phyloP scores from a whole-genome alignment of 1,284 basidiomycete genomes.

The Pseudozyma sp. region DNA sequence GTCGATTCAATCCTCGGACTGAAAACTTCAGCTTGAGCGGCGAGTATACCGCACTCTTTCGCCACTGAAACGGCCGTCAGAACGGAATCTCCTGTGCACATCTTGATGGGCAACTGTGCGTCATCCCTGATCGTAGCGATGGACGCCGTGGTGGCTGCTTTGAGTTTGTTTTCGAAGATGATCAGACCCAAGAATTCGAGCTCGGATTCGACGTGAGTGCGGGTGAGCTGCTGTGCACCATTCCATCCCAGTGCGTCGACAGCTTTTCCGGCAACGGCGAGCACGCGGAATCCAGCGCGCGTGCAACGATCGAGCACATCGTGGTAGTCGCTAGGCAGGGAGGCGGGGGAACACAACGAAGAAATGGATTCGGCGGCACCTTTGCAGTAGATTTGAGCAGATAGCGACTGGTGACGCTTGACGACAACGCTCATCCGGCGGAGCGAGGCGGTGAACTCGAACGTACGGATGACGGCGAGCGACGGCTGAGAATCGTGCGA shows the following conservation, averaged over 20 bases:
- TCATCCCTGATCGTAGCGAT: constrained; percentile 41
- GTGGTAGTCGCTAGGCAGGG: constrained; percentile 38
- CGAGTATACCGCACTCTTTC: constrained; percentile 41
- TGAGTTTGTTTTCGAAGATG: constrained; percentile 52
- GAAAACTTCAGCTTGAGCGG: constrained; percentile 24
- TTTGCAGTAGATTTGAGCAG: constrained; percentile 32
- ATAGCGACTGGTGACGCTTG: constrained; percentile 9
- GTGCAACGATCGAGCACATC: constrained; percentile 34
- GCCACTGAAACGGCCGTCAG: constrained; percentile 53
- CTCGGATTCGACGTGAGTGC: constrained; percentile 25
- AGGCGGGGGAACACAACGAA: constrained; percentile 11
- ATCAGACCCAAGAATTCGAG: constrained; percentile 46
- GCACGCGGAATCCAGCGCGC: constrained; percentile 38
- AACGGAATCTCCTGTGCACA: constrained; percentile 56
- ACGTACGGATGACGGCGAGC: constrained; percentile 33
- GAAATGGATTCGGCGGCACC: constrained; percentile 46
- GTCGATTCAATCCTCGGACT: constrained; percentile 19
- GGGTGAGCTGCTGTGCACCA: constrained; percentile 12
- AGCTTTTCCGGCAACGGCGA: constrained; percentile 44
- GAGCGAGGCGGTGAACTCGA: constrained; percentile 38
- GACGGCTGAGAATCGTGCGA: background rate
- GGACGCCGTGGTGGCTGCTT: constrained; percentile 18
- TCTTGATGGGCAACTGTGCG: constrained; percentile 47
- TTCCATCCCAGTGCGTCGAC: constrained; percentile 23
- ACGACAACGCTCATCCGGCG: constrained; percentile 52